Conservation (phyloP, 2,329 filamentous ascomycete species). For the Curvularia lunata region DNA sequence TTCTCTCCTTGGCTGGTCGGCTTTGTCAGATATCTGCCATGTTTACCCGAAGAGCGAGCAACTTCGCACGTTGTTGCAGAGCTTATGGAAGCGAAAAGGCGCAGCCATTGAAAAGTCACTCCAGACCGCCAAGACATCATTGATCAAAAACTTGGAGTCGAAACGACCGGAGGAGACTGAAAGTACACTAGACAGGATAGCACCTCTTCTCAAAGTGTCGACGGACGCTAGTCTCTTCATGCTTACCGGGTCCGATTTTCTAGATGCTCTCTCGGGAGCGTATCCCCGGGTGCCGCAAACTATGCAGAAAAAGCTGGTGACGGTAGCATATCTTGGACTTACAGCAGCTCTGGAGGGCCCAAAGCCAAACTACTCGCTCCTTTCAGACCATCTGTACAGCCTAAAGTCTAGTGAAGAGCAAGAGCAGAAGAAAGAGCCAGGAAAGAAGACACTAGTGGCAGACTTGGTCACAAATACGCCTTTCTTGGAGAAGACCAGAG, state of each 20-base stretch:
- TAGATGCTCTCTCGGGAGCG: constrained; percentile 74
- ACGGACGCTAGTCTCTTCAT: constrained; percentile 66
- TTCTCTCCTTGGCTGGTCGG: constrained; percentile 66
- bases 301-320: constrained; percentile 71
- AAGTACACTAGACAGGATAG: constrained; percentile 63
- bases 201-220: constrained; percentile 68
- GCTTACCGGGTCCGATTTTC: constrained; percentile 83
- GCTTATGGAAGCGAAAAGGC: constrained; percentile 61
- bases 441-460: constrained; percentile 69
- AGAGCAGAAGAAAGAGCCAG: constrained; percentile 54
- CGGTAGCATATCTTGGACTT: constrained; percentile 77
- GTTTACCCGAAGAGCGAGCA: constrained; percentile 70
- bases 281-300: constrained; percentile 68
- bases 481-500: constrained; percentile 68
- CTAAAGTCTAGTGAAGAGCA: constrained; percentile 74
- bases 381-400: constrained; percentile 84
- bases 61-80: constrained; percentile 56
- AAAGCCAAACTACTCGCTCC: constrained; percentile 72
- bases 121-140: constrained; percentile 64
- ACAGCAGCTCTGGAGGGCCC: constrained; percentile 70
- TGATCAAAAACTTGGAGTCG: constrained; percentile 69
- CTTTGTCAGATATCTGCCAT: constrained; percentile 71
- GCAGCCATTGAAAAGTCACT: constrained; percentile 62
- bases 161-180: constrained; percentile 65
- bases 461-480: constrained; percentile 84